Conservation (phyloP, 169 alveolate species). For the Amoebophrya sp. region DNA sequence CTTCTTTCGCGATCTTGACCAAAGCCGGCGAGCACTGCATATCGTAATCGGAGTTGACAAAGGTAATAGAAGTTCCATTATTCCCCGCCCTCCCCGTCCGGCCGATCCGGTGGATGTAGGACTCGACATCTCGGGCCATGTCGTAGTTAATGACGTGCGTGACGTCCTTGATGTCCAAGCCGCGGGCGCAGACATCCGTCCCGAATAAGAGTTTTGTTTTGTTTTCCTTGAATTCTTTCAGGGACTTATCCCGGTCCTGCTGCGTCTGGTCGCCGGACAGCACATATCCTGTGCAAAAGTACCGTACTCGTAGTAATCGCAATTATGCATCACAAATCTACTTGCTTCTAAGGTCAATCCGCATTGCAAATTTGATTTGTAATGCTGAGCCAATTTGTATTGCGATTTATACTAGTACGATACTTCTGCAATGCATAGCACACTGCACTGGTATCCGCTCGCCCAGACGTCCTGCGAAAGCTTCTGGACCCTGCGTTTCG, state of each 20-base stretch:
- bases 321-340: no score
- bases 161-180: constrained; percentile 75
- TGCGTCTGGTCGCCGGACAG: constrained; percentile 64
- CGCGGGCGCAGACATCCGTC: constrained; percentile 83
- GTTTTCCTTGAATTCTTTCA: constrained; percentile 51
- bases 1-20: background rate
- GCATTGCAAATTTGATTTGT: background rate
- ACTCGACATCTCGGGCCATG: constrained; percentile 62
- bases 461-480: background rate
- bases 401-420: no score
- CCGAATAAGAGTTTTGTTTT: constrained; percentile 58
- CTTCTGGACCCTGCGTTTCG: constrained; percentile 23
- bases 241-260: constrained; percentile 50
- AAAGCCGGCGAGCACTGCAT: constrained; percentile 13
- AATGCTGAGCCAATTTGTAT: no score
- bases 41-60: constrained; percentile 40
- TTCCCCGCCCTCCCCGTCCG: constrained; percentile 88
- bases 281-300: no score
- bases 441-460: background rate
- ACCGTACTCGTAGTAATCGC: no score
- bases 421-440: background rate
- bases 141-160: constrained; percentile 72
- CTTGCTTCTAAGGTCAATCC: no score
- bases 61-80: constrained; percentile 79
- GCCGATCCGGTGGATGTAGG: constrained; percentile 63